phyloP scores from a whole-genome alignment of 176 grass and related monocot species.

The Oryza meridionalis region DNA sequence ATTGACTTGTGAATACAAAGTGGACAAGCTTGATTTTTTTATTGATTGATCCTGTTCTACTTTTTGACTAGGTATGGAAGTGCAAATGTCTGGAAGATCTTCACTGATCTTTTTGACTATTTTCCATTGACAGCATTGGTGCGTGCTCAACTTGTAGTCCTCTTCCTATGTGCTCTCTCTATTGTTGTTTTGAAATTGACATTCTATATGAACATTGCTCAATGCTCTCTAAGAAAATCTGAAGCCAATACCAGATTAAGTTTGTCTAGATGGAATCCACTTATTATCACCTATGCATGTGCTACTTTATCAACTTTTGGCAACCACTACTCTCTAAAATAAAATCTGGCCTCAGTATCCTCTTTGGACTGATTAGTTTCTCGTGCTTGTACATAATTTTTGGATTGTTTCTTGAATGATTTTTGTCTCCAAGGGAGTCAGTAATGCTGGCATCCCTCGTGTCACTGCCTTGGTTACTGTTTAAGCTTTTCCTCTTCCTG shows the following conservation, averaged over 20 bases:
- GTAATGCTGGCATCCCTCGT: background rate
- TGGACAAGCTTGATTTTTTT: background rate
- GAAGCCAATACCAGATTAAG: background rate
- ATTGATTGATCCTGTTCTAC: constrained; percentile 11
- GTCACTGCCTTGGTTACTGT: background rate
- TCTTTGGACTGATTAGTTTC: too few species aligned
- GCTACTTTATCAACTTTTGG: constrained; percentile 10
- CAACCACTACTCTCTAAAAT: background rate
- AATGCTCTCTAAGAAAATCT: background rate
- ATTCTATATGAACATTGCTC: background rate
- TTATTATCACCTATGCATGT: constrained; percentile 4
- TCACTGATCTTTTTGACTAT: constrained; percentile 88
- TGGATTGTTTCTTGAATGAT: background rate
- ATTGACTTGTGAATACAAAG: background rate
- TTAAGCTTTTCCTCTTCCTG: background rate
- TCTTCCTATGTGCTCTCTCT: background rate
- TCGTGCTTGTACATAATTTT: background rate
- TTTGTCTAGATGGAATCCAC: background rate
- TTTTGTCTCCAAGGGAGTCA: background rate
- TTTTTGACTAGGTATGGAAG: constrained; percentile 69
- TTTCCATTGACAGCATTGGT: constrained; percentile 85
- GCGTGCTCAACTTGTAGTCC: background rate
- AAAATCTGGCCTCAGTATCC: background rate
- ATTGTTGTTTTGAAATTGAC: background rate
- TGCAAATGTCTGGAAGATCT: constrained; percentile 89